Evolutionary conservation across 2,329 filamentous ascomycete genomes (phyloP), one percentile per base, ranked within the genome.

Genomic region (Lasiodiplodia theobromae): DNA sequence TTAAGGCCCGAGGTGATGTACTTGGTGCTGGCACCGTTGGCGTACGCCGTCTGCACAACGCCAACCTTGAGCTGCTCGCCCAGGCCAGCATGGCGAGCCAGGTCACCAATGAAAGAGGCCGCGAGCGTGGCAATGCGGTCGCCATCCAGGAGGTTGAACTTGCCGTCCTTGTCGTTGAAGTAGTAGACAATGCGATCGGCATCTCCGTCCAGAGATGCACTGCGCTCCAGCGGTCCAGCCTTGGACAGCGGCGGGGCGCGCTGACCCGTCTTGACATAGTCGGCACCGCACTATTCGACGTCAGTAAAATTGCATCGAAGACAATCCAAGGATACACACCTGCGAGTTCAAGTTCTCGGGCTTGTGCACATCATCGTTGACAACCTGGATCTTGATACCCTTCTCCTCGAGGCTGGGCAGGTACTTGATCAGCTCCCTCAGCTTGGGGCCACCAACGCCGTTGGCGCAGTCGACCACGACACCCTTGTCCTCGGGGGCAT

Each of bases 231-330:
- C 1, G 89, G 86, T 38, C 88, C 86, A 53, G 92, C 92, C 78
- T 94, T 93, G 66, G 93, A 95, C 37, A 85, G 91, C 52, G 92
- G 92, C 64, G 96, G 96, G 69, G 93, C 92, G 71, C 94, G 89
- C 84, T 99, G 96, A 82, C 93, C 93, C 21, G 96, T 98, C 85
- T 99, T 99, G 81, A 99, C 96, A 74, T 89, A 98, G 82, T 99
- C 96, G 77, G 96, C 96, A 80, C 96, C 96, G 77, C 92, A 97
- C 89, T 96, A 74, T 31, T 69, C 34, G 10, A 5, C 38, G 25
- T 68, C 56, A 65, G 58, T 18, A 2, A 2, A 53, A 28, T 63
- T 67, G 28, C 51, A n/a, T 44, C 21, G 34, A 40, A 28, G 40
- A 5, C 0, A 6, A 31, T 18, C 25, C 14, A 40, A 21, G 40